Evolutionary conservation across 192 early-diverging fungal species (phyloP), one percentile per base, ranked within the genome.

Genomic region (Coemansia sp.): DNA sequence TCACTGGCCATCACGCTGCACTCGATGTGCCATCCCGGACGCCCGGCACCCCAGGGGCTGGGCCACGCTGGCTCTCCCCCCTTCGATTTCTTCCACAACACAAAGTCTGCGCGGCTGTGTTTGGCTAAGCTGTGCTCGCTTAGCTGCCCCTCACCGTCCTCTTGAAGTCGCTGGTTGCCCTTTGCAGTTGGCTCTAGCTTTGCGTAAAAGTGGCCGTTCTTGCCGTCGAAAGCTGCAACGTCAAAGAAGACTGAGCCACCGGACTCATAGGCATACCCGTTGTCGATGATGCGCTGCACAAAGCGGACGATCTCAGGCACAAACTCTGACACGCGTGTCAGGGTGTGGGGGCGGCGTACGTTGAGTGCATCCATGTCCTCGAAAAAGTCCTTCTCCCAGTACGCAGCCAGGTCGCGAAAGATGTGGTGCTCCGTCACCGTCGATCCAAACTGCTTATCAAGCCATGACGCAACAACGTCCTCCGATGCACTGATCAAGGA

Each of bases 11-110:
- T 99, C 35, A 89, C 97, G 23, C 93, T 95, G 89, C 97, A 99
- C 85, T 99, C 97, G 84, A 99, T 99, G 68, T 99, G 97, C 97
- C 97, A 99, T 33, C 97, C 97, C 7, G 97, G 97, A 39, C 97
- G 92, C 16, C 97, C 97, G 51, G 81, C 67, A 20, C 89, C 90
- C 96, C 96, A 99, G 18, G 94, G 93, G 16, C 93, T 95, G 18
- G 88, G 71, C 96, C 96, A 99, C 23, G 82, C 74, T 12, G 97
- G 97, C 77, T 99, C 97, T 52, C 95, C 95, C 0, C 91, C 85
- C 85, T 96, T 97, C 26, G 89, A 92, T 35, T 74, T 70, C 77
- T 99, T 99, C 97, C 97, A 99, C 35, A 99, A 85, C 16, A 93
- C 97, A 84, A 99, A 99, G 77, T 99, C 95, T 49, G 87, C 85